Evolutionary conservation across 257 asterid species (phyloP).

Genomic region (Petunia axillaris): DNA sequence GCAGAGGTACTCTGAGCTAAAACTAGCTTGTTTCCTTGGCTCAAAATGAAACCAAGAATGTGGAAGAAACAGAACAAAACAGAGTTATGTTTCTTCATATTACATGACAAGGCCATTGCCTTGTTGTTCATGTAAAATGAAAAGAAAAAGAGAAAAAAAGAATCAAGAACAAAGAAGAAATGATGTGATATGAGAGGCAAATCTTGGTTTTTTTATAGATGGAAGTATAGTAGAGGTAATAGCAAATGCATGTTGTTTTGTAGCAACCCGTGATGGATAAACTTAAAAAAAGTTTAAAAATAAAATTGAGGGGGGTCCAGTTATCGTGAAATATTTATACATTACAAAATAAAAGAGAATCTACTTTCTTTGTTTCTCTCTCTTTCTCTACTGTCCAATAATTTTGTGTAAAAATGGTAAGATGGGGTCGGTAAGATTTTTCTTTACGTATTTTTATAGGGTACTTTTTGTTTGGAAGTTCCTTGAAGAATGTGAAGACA

Average conservation of each 20-base stretch:
- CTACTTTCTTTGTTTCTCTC: constrained; percentile 9
- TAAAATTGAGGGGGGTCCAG: not conserved
- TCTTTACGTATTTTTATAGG: constrained; percentile 12
- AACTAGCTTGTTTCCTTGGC: constrained; percentile 22
- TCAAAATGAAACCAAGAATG: constrained; percentile 15
- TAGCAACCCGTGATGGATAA: constrained; percentile 75
- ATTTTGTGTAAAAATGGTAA: constrained; percentile 6
- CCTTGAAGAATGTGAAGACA: constrained; percentile 28
- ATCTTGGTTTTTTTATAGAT: constrained; percentile 41
- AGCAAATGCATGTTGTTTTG: constrained; percentile 43
- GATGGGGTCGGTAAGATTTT: constrained; percentile 42
- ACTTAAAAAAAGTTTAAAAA: not conserved
- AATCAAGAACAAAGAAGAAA: not conserved
- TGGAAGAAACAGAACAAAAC: constrained; percentile 42
- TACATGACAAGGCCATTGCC: constrained; percentile 45
- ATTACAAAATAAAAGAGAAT: constrained; percentile 31
- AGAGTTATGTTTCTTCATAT: constrained; percentile 29
- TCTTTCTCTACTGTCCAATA: constrained; percentile 9
- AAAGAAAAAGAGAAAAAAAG: not conserved
- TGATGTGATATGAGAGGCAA: constrained; percentile 18
- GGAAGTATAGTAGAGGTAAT: not conserved
- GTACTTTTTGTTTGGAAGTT: constrained; percentile 38
- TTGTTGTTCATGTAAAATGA: constrained; percentile 36
- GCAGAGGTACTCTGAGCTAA: constrained; percentile 42
- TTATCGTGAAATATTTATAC: constrained; percentile 29